Evolutionary conservation across 2,329 filamentous ascomycete species (phyloP), one percentile per base, ranked within the genome.

Genomic region (Phyllosticta paracitricarpa): DNA sequence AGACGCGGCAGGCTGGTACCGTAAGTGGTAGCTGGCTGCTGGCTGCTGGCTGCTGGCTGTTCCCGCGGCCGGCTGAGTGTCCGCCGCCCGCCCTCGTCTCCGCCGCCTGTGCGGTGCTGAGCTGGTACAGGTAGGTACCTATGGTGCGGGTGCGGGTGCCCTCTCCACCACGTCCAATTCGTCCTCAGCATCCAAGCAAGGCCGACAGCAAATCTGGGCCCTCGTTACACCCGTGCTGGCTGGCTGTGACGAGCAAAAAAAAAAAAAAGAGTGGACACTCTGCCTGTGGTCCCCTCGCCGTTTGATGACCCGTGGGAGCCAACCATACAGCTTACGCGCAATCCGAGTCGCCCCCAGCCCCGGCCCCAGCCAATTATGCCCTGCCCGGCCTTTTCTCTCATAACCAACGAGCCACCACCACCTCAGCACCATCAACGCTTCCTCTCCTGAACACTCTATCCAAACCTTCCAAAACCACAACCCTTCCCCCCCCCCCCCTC

Each of bases 201-300:
- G 59, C 59, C 59, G 59, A 48, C 59, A 48, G 40, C 40, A 48
- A 56, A 54, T 54, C 54, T 61, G 48, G 54, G 54, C 54, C 56
- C 54, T 61, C 59, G 59, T 55, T 61, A 55, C 59, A 61, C 56
- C 59, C 54, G 59, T 55, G 59, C 56, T 61, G 54, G 59, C 59
- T 61, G 59, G 33, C 33, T 40, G 33, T 40, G 33, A 40, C 33
- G 33, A 40, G 33, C 30, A 48, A 48, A 3, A n/a, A 48, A 17
- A 48, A n/a, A 48, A 48, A n/a, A 48, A 48, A 48, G 40, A 48
- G 40, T 48, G 40, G 40, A 48, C 40, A 7, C 6, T 30, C 19
- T 48, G 40, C 19, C 19, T 6, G 14, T 48, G 17, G 59, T 61
- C 59, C 59, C 59, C 54, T 54, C 25, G 54, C 59, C 59, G 59